Percentiles rank a stretch among this genome's conserved stretches.
Conservation (phyloP, 495 filamentous ascomycete species). For the Durotheca rogersii region DNA sequence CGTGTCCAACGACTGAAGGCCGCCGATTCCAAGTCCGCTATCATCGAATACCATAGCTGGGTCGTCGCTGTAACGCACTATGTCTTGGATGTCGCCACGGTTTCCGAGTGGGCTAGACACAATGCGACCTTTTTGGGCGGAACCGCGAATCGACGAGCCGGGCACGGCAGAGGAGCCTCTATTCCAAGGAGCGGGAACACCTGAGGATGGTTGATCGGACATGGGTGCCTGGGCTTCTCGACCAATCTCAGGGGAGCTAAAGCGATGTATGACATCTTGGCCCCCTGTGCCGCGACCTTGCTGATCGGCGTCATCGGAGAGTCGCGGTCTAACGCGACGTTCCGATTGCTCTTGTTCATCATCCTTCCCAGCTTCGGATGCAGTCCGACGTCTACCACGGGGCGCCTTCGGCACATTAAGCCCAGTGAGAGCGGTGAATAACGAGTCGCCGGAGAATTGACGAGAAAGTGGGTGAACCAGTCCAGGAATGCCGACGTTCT, state of each 20-base stretch:
- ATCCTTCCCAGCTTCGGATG: conserved; percentile 26
- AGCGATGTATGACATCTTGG: conserved; percentile 18
- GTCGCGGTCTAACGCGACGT: conserved; percentile 33
- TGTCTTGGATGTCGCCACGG: conserved; percentile 36
- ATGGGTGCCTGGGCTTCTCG: conserved; percentile 39
- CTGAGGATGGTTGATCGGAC: conserved; percentile 43
- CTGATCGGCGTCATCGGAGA: conserved; percentile 17
- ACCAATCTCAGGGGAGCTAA: conserved; percentile 38
- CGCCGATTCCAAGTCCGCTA: conserved; percentile 33
- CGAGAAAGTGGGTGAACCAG: conserved; percentile 39
- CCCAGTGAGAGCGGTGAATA: conserved; percentile 35
- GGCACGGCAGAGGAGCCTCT: conserved; percentile 43
- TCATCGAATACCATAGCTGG: conserved; percentile 11
- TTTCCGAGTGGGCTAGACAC: conserved; percentile 43
- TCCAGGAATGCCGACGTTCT: conserved; percentile 27
- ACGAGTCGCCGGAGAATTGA: conserved; percentile 40
- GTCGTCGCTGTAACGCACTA: conserved; percentile 46
- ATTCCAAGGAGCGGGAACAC: conserved; percentile 45
- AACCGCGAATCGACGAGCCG: conserved; percentile 43
- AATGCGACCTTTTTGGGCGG: conserved; percentile 36
- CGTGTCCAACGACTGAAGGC: conserved; percentile 26
- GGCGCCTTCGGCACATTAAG: conserved; percentile 10
- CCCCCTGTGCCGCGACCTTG: conserved; percentile 18
- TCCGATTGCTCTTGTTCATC: conserved; percentile 19
- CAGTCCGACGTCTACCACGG: conserved; percentile 29